phyloP scores from a whole-genome alignment of 2,329 filamentous ascomycete species.

The Alternaria hordeiaustralica region DNA sequence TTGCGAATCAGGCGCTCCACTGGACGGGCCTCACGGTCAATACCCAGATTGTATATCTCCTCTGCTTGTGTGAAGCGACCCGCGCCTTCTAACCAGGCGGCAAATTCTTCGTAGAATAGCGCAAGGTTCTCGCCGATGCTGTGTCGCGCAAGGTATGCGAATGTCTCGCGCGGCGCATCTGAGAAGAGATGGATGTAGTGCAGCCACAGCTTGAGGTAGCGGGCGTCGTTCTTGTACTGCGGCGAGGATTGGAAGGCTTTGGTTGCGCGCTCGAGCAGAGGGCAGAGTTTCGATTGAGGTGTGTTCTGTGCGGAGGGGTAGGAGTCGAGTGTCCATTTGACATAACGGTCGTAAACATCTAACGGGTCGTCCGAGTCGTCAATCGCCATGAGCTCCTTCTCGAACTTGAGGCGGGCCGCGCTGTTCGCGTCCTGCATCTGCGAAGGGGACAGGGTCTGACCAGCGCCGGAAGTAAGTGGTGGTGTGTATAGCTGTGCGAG shows the following conservation, averaged over 20 bases:
- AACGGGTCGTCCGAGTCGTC: constrained; percentile 92
- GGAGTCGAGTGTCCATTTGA: constrained; percentile 94
- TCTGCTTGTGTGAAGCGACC: constrained; percentile 89
- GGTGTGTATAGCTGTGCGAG: constrained; percentile 83
- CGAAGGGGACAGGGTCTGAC: constrained; percentile 61
- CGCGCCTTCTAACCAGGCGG: constrained; percentile 85
- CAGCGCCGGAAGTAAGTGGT: constrained; percentile 55
- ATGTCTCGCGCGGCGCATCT: constrained; percentile 90
- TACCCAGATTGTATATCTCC: constrained; percentile 88
- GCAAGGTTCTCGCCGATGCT: constrained; percentile 85
- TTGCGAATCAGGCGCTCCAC: constrained; percentile 82
- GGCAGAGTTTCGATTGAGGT: constrained; percentile 85
- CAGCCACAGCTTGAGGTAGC: constrained; percentile 93
- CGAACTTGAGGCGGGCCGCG: constrained; percentile 80
- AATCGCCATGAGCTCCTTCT: constrained; percentile 78
- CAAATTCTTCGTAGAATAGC: constrained; percentile 96
- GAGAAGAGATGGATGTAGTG: constrained; percentile 93
- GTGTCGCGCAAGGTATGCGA: constrained; percentile 88
- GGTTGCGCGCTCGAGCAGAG: constrained; percentile 89
- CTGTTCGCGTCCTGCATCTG: constrained; percentile 81
- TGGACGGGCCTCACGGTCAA: constrained; percentile 86
- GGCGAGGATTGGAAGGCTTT: constrained; percentile 83
- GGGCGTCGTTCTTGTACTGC: constrained; percentile 93
- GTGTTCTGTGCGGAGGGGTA: constrained; percentile 95
- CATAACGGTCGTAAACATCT: constrained; percentile 94